Evolutionary conservation across 1,284 basidiomycete genomes (phyloP), one percentile per base, ranked within the genome.

Genomic region (Cryptococcus sp.): DNA sequence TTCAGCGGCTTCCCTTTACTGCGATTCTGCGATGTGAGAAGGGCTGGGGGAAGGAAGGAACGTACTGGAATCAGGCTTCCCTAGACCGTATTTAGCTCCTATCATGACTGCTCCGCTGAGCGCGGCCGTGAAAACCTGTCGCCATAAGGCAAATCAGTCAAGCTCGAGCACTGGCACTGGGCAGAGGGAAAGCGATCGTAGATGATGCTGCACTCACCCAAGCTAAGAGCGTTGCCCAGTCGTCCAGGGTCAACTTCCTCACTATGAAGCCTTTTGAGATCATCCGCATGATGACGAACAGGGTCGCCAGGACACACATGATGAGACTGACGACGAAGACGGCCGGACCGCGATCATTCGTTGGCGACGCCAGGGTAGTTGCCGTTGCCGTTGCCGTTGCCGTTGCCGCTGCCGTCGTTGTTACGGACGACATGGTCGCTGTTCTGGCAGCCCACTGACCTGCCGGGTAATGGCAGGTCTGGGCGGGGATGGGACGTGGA

Each of bases 181-280:
- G 50, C 6, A 25, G 10, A 6, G 41, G 16, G 16, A 22, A 15
- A 25, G 19, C n/a, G 10, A 20, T 20, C 13, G n/a, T 25, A 16
- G 17, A 40, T 1, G 30, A 52, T 39, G 5, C 11, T 7, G 5
- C 4, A 67, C 73, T 64, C 55, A 77, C 72, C 75, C 77, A 79
- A 42, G 73, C 72, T 4, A 77, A 20, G 11, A 77, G 61, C 1
- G 73, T 70, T 22, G 76, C 61, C 35, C 58, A 67, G 60, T 79
- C 77, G 56, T 77, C 77, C 48, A 60, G 56, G 40, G 67, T 72
- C 19, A 61, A 48, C 43, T 67, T 68, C 52, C 64, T 64, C n/a
- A 69, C 67, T n/a, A 78, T 68, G 35, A 66, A 66, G 53, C 71
- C 71, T 64, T 77, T 79, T 40, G 76, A 78, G 19, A 75, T 52